Evolutionary conservation across 179 eudicot genomes (phyloP), one percentile per base, ranked within the genome.

Genomic region (Camellia oleifera): DNA sequence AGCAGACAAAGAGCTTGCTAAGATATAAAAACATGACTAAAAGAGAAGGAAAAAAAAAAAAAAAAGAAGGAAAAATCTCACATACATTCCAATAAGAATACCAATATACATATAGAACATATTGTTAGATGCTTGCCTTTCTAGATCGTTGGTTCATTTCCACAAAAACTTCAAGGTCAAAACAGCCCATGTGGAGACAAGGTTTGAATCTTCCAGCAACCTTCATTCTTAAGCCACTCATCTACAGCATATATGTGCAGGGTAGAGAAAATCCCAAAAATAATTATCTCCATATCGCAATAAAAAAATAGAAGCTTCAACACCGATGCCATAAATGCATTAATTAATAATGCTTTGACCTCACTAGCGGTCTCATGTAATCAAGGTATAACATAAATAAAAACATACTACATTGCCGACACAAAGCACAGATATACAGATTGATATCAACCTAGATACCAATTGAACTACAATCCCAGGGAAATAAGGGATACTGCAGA

Each of bases 171-270:
- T 96, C 92, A 66, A 96, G 99, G 90, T 94, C 99, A 86, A 96
- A 96, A 88, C 99, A 96, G 60, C 97, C 97, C 98, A 96, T 96
- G 79, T 96, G 99, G n/a, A 78, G 87, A 87, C 99, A 96, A 12
- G 94, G 97, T 83, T 87, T 96, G 84, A 96, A 96, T 82, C 98
- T 89, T 82, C 97, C 98, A 85, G 99, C 98, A 82, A 85, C 83
- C 89, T 91, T 96, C 92, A 96, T 96, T 85, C 99, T 92, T 69
- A 95, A 92, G 78, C 98, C 99, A 88, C 97, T 94, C 99, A 96
- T 96, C 99, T 96, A 87, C 12, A 63, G 61, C 57, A 77, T 7
- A 65, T 18, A 46, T 18, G 42, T 14, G 12, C 15, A 69, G 45
- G 42, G 17, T 18, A 7, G 5, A 23, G 18, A 42, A 54, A 44